Conservation (phyloP, 164 flowering plant species). For the Nymphaea thermarum region DNA sequence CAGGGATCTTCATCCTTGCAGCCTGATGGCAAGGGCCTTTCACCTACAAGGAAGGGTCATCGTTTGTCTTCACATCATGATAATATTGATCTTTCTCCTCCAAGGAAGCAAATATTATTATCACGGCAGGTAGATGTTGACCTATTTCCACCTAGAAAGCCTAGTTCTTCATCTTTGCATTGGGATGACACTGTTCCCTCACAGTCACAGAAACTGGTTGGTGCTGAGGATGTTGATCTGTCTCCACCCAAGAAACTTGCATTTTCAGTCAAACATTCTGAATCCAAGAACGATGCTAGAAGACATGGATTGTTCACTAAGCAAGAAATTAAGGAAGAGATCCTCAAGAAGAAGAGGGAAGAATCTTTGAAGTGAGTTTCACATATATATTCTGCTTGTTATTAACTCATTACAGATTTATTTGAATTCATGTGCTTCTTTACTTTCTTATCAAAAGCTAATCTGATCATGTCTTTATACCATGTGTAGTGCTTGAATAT, state of each 20-base stretch:
- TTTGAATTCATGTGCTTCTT: too few relatives aligned
- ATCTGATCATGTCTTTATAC: too few relatives aligned
- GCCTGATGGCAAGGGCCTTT: neutral
- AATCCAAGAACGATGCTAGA: constrained; percentile 7
- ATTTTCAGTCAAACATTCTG: neutral
- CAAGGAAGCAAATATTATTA: neutral
- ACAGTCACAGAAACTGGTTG: neutral
- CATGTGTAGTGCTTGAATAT: too few relatives aligned
- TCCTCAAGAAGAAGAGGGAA: constrained; percentile 35
- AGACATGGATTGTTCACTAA: constrained; percentile 62
- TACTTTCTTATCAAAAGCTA: too few relatives aligned
- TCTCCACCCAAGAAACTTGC: neutral
- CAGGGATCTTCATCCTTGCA: neutral
- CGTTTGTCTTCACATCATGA: neutral
- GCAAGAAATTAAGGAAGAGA: constrained; percentile 50
- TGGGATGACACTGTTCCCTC: neutral
- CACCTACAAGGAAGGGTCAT: neutral
- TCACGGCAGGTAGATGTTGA: neutral
- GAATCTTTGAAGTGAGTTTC: constrained; percentile 43
- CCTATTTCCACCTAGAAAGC: neutral
- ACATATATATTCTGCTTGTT: neutral
- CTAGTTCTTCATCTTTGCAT: neutral
- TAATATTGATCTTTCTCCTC: neutral
- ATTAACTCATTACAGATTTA: too few relatives aligned
- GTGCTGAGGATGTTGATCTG: neutral